These are phyloP conservation scores for Pichia eremophila DNA, from an alignment of 805 yeast species.

Conservation along the genomic window DNA sequence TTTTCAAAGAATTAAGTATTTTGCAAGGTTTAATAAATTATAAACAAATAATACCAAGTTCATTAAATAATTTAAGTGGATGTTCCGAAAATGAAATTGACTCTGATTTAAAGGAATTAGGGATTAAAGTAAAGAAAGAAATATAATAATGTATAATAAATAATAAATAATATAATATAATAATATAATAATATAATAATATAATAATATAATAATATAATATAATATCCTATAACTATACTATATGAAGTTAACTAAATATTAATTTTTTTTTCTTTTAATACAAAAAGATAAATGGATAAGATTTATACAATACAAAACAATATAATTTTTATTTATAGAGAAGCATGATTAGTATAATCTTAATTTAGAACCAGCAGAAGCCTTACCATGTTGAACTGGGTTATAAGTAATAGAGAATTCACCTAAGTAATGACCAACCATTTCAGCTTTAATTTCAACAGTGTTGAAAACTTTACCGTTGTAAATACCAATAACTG, in stretches of 20 bases:
- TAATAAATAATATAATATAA: neutral
- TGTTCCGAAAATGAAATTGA: conserved; percentile 65
- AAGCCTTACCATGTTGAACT: conserved; percentile 86
- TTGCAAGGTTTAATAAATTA: conserved; percentile 57
- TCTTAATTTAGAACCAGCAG: conserved; percentile 30
- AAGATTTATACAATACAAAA: conserved; percentile 6
- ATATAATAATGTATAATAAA: neutral
- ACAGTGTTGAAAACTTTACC: conserved; percentile 99
- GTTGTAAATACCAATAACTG: conserved; percentile 97
- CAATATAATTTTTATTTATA: neutral
- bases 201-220: too few relatives aligned
- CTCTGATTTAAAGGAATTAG: conserved; percentile 65
- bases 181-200: too few relatives aligned
- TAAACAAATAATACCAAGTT: conserved; percentile 58
- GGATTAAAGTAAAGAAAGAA: conserved; percentile 18
- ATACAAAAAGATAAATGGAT: neutral
- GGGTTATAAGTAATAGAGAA: conserved; percentile 99
- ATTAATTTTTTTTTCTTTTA: neutral
- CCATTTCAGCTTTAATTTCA: conserved; percentile 99
- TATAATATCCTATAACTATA: neutral
- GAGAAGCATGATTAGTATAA: conserved; percentile 22
- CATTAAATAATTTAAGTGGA: conserved; percentile 54
- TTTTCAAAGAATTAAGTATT: conserved; percentile 60
- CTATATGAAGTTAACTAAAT: conserved; percentile 3
- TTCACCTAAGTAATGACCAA: conserved; percentile 99